These are phyloP conservation scores for Rhodotorula mucilaginosa DNA, from an alignment of 1,284 basidiomycete species.

Conservation along the genomic window DNA sequence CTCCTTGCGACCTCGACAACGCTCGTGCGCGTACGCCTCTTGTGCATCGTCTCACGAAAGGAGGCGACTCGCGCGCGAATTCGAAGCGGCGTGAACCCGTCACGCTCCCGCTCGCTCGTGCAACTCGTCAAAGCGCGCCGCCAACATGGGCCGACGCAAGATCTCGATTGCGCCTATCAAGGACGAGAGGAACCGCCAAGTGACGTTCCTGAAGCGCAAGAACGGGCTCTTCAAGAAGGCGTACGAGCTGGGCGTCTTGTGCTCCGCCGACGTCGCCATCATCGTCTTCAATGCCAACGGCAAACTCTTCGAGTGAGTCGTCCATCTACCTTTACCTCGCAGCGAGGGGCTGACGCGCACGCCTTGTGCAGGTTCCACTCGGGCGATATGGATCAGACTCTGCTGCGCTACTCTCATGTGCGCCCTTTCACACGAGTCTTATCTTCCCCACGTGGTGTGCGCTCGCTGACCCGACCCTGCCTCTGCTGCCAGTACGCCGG, in stretches of 20 bases:
- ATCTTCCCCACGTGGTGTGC: conserved; percentile 18
- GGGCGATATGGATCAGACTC: conserved; percentile 55
- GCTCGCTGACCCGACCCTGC: background rate
- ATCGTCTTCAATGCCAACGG: conserved; percentile 64
- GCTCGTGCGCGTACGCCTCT: background rate
- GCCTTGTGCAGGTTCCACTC: conserved; percentile 54
- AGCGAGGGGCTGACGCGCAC: background rate
- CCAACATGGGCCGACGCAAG: conserved; percentile 75
- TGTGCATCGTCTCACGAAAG: no score
- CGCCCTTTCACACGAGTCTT: conserved; percentile 32
- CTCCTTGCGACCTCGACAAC: background rate
- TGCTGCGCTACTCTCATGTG: conserved; percentile 57
- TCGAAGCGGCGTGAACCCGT: background rate
- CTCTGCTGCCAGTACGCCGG: conserved; percentile 54
- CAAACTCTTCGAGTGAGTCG: conserved; percentile 57
- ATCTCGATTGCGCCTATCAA: conserved; percentile 84
- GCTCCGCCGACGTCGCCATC: conserved; percentile 66
- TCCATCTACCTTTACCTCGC: background rate
- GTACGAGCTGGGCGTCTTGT: conserved; percentile 77
- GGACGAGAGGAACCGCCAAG: conserved; percentile 83
- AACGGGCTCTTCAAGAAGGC: conserved; percentile 88
- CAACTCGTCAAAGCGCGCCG: no score
- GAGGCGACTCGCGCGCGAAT: background rate
- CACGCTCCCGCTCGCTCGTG: background rate
- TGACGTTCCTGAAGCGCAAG: conserved; percentile 89